phyloP scores from a whole-genome alignment of 2,329 filamentous ascomycete species.

The Domatiomyces globalis region DNA sequence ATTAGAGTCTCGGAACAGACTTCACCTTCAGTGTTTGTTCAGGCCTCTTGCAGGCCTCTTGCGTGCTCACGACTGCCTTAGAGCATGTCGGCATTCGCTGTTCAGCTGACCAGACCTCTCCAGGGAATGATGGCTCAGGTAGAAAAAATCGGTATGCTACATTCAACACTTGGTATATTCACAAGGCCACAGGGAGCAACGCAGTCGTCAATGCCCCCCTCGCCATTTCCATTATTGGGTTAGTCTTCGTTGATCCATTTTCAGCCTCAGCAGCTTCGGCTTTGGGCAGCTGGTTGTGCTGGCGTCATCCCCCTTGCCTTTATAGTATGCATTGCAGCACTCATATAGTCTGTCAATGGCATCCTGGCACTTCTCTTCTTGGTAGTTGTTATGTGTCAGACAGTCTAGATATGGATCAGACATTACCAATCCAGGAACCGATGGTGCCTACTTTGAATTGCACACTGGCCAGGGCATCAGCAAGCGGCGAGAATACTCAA shows the following conservation, averaged over 20 bases:
- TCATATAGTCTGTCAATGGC: conserved; percentile 79
- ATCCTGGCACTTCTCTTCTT: conserved; percentile 67
- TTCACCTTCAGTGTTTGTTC: conserved; percentile 68
- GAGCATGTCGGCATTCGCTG: conserved; percentile 58
- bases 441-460: conserved; percentile 63
- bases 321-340: conserved; percentile 83
- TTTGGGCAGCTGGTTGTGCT: conserved; percentile 75
- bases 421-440: background rate
- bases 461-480: conserved; percentile 45
- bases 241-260: conserved; percentile 60
- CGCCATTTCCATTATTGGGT: background rate
- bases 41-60: conserved; percentile 58
- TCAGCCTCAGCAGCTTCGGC: conserved; percentile 61
- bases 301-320: conserved; percentile 60
- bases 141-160: conserved; percentile 22
- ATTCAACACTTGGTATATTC: conserved; percentile 6
- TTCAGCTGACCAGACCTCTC: conserved; percentile 51
- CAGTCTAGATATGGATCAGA: conserved; percentile 46
- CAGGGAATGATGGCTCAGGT: conserved; percentile 39
- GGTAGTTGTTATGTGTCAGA: conserved; percentile 66
- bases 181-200: background rate
- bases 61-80: conserved; percentile 99
- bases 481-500: background rate
- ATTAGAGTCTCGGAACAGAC: conserved; percentile 99
- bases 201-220: background rate